Conservation (phyloP, 352 stramenopile species). For the Globisporangium polare region DNA sequence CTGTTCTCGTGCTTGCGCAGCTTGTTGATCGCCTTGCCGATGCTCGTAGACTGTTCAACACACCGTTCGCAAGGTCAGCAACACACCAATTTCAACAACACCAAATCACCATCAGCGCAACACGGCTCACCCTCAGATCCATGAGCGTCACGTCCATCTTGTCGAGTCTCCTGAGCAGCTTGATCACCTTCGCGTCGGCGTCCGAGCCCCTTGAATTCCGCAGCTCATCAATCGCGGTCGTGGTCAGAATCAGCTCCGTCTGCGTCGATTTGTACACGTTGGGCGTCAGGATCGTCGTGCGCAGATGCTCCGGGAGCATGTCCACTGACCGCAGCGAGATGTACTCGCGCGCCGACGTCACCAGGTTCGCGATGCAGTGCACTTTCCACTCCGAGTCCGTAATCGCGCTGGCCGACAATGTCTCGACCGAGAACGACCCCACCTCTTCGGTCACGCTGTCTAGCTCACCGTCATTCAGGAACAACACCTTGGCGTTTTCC, state of each 20-base stretch:
- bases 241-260: constrained; percentile 65
- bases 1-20: constrained; percentile 69
- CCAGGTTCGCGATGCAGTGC: constrained; percentile 69
- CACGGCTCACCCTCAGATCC: constrained; percentile 59
- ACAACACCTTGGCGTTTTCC: constrained; percentile 67
- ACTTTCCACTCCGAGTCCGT: constrained; percentile 76
- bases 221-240: constrained; percentile 56
- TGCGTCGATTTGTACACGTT: constrained; percentile 79
- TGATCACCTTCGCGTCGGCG: constrained; percentile 38
- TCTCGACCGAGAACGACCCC: constrained; percentile 55
- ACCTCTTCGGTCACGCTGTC: constrained; percentile 64
- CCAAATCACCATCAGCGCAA: not conserved
- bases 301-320: constrained; percentile 77
- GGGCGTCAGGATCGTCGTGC: constrained; percentile 74
- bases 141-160: constrained; percentile 74
- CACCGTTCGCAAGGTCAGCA: not conserved
- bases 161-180: constrained; percentile 60
- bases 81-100: constrained; percentile 3
- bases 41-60: constrained; percentile 61
- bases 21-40: constrained; percentile 84
- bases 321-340: constrained; percentile 79
- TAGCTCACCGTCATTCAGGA: constrained; percentile 78
- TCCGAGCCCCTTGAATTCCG: constrained; percentile 7
- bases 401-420: constrained; percentile 59
- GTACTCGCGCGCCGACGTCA: constrained; percentile 80